These are phyloP conservation scores for Petunia axillaris DNA, from an alignment of 257 asterid genomes.

Conservation along the genomic window DNA sequence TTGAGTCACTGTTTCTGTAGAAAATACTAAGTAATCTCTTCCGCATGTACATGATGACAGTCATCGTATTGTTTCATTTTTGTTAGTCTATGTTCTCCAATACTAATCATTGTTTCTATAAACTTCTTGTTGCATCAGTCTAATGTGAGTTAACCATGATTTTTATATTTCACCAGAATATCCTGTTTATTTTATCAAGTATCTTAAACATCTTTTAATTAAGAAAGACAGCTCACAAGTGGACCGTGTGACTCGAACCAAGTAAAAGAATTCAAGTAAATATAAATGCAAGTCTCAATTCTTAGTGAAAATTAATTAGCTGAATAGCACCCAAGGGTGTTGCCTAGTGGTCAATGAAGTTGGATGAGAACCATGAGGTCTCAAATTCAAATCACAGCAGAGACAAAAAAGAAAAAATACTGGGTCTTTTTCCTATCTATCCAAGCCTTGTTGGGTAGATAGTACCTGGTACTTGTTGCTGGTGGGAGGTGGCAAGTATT, in stretches of 20 bases:
- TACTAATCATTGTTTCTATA: neutral
- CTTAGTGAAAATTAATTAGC: neutral
- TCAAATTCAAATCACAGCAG: no score
- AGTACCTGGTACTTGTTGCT: no score
- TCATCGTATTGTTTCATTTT: neutral
- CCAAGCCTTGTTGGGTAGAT: no score
- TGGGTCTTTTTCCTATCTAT: no score
- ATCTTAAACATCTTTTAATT: neutral
- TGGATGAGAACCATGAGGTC: no score
- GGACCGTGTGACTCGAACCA: neutral
- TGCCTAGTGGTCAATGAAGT: no score
- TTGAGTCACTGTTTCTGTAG: neutral
- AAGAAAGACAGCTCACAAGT: neutral
- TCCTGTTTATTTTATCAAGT: neutral
- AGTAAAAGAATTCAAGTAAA: neutral
- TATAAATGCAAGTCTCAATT: constrained; percentile 10
- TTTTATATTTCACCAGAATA: neutral
- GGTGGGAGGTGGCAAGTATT: no score
- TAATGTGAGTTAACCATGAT: neutral
- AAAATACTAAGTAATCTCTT: neutral
- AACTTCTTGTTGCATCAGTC: neutral
- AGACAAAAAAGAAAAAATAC: no score
- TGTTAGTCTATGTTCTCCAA: neutral
- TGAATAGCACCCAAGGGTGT: no score
- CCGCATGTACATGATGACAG: neutral